A percentile compares a stretch with the other conserved stretches of the same genome.
Evolutionary conservation across 116 monocot genomes (phyloP).

Genomic region (Dioscorea cayenensis): DNA sequence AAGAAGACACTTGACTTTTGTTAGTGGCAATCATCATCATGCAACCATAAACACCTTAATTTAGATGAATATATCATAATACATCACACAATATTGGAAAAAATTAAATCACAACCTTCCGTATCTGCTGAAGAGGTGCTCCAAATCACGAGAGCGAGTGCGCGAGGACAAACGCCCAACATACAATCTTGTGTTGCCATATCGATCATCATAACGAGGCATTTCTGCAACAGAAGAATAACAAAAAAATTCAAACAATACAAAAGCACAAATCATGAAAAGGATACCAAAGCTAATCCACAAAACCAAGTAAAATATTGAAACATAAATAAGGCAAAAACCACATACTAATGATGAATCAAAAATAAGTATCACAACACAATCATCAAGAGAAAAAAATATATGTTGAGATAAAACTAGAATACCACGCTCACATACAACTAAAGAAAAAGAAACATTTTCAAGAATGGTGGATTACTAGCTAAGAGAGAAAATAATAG

Average conservation of each 20-base stretch:
- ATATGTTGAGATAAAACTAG: too few relatives aligned
- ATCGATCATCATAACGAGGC: conserved; percentile 86
- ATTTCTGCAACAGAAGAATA: conserved; percentile 28
- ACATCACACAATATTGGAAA: neutral
- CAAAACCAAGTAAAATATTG: too few relatives aligned
- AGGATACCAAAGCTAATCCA: neutral
- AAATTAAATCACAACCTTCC: conserved; percentile 56
- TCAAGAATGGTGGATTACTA: too few relatives aligned
- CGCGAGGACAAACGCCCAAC: conserved; percentile 82
- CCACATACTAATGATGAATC: too few relatives aligned
- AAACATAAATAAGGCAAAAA: too few relatives aligned
- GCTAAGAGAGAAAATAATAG: too few relatives aligned
- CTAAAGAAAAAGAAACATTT: too few relatives aligned
- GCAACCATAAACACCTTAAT: neutral
- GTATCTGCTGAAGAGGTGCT: conserved; percentile 88
- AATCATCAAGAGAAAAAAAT: too few relatives aligned
- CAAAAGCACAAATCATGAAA: neutral
- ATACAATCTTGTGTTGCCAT: conserved; percentile 71
- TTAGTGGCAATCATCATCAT: neutral
- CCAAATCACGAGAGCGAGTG: conserved; percentile 77
- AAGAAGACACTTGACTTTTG: neutral
- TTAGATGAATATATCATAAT: neutral
- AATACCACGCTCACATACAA: too few relatives aligned
- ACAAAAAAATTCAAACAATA: neutral
- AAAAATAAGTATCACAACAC: too few relatives aligned